Evolutionary conservation across 2,329 filamentous ascomycete species (phyloP), one percentile per base, ranked within the genome.

Genomic region (Ascosphaera apis): DNA sequence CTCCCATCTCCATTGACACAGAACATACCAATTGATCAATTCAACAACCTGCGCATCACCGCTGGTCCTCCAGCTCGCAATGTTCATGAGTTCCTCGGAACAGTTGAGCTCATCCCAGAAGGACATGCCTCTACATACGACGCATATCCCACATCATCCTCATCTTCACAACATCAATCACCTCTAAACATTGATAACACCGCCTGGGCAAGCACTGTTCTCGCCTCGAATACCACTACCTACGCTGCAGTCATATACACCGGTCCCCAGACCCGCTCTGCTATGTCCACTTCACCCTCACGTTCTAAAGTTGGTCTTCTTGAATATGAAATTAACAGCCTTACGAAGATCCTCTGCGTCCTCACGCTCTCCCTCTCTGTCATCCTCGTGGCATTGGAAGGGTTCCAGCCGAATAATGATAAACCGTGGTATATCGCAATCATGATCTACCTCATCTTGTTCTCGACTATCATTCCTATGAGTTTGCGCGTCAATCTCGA

Each of bases 401-500:
- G 81, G 0, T 88, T 92, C 43, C 65, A 74, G 41, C 55, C 55
- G 25, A 60, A 52, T 4, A 61, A 59, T 37, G 53, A 61, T 40
- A 62, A 63, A 43, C 45, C 53, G 39, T 98, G 88, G 88, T 98
- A 95, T 53, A 73, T 95, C 44, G 86, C 91, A 43, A 91, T 95
- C 47, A 88, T 92, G 73, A 76, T 86, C n/a, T 98, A 95, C 52
- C 60, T 98, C 42, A 91, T 98, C 41, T 64, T 98, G 1, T 98
- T 98, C 61, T 95, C 86, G n/a, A 95, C 86, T 0, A 98, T 98
- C 48, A 91, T 98, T 17, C 88, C 88, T 1, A 93, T 98, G 54
- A 91, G 83, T 57, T 63, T 98, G 45, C 77, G 88, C 35, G 88
- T 98, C 45, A 98, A 98, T 51, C 64, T 98, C 13, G 88, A 98